phyloP scores from a whole-genome alignment of 163 green algal species.

The Coccomyxa subellipsoidea region DNA sequence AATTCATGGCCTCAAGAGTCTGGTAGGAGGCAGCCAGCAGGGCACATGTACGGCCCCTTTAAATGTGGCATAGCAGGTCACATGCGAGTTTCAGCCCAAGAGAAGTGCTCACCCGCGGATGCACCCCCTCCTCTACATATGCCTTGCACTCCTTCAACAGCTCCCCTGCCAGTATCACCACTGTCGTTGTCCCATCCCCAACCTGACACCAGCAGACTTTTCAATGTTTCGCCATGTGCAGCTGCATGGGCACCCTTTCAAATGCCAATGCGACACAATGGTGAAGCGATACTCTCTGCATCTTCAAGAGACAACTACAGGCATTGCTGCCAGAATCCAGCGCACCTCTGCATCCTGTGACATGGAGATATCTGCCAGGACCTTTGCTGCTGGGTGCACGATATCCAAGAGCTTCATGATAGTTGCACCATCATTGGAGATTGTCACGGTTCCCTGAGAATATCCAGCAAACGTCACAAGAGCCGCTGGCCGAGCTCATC shows the following conservation, averaged over 20 bases:
- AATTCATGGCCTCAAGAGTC: too few relatives aligned
- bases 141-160: conserved; percentile 91
- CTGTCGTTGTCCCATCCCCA: conserved; percentile 96
- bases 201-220: conserved; percentile 75
- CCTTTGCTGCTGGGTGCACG: conserved; percentile 96
- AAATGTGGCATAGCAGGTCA: too few relatives aligned
- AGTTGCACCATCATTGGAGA: conserved; percentile 96
- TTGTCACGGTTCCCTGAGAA: conserved; percentile 68
- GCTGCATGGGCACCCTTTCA: too few relatives aligned
- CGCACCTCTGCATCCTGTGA: conserved; percentile 89
- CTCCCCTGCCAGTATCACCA: conserved; percentile 96
- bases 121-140: conserved; percentile 97
- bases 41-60: too few relatives aligned
- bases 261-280: too few relatives aligned
- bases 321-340: background rate
- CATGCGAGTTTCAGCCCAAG: too few relatives aligned
- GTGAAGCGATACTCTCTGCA: too few relatives aligned
- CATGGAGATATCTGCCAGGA: conserved; percentile 92
- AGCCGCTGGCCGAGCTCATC: too few relatives aligned
- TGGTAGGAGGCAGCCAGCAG: too few relatives aligned
- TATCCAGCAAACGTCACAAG: background rate
- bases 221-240: too few relatives aligned
- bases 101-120: conserved; percentile 59
- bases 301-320: too few relatives aligned
- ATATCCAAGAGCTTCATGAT: conserved; percentile 99